These are phyloP conservation scores for Globisporangium spiculum DNA, from an alignment of 352 stramenopile genomes.

Conservation along the genomic window DNA sequence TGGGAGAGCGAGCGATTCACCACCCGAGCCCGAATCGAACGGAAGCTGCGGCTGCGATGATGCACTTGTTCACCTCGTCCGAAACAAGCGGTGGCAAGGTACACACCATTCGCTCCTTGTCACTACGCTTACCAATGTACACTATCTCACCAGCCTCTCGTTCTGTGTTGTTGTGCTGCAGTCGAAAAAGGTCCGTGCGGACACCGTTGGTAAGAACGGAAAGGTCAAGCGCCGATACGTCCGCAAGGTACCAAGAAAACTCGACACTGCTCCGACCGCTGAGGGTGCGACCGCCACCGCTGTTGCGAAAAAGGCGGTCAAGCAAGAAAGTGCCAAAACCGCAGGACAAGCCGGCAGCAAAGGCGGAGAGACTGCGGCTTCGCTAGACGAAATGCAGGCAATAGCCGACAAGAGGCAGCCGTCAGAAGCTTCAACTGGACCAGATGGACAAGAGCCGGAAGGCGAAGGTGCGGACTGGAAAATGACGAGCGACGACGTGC, in stretches of 20 bases:
- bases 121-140: background rate
- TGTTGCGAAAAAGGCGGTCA: slow-evolving; percentile 30
- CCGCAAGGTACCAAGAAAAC: slow-evolving; percentile 54
- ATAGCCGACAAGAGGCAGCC: background rate
- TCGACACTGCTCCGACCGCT: slow-evolving; percentile 19
- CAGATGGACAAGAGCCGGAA: slow-evolving; percentile 12
- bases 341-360: background rate
- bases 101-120: background rate
- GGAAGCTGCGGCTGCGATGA: slow-evolving; percentile 75
- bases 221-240: slow-evolving; percentile 68
- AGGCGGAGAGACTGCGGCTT: background rate
- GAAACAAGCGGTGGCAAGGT: slow-evolving; percentile 18
- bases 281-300: background rate
- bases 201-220: slow-evolving; percentile 18
- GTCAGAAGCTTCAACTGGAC: background rate
- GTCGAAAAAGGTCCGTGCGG: slow-evolving; percentile 13
- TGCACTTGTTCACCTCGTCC: slow-evolving; percentile 65
- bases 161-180: background rate
- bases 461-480: slow-evolving; percentile 23
- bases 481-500: slow-evolving; percentile 32
- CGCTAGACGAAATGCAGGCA: background rate
- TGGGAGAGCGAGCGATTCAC: slow-evolving; percentile 35
- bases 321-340: slow-evolving; percentile 14
- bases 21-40: slow-evolving; percentile 78
- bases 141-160: slow-evolving; percentile 4